Percentiles rank a stretch among this genome's conserved stretches.
These are phyloP conservation scores for Trametes sp. DNA, from an alignment of 1,284 basidiomycete species.

Conservation along the genomic window DNA sequence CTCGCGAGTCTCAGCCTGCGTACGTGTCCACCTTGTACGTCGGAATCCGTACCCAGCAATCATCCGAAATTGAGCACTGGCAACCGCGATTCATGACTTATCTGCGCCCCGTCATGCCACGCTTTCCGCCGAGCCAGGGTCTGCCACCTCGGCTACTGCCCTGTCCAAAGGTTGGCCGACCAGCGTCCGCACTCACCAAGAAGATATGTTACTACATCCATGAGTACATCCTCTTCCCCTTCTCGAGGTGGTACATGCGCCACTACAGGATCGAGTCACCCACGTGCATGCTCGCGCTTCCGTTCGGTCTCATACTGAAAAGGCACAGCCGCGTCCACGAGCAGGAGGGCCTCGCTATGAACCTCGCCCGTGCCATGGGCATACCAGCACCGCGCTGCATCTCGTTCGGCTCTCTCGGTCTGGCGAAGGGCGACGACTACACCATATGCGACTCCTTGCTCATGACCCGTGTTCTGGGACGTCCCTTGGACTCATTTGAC, in stretches of 20 bases:
- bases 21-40: too few relatives aligned
- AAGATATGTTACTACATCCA: constrained; percentile 20
- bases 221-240: constrained; percentile 12
- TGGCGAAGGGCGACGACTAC: too few relatives aligned
- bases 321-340: constrained; percentile 16
- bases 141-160: neutral
- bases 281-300: constrained; percentile 5
- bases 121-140: neutral
- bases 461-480: constrained; percentile 23
- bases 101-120: neutral
- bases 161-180: constrained; percentile 12
- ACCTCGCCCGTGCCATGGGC: constrained; percentile 26
- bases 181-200: constrained; percentile 12
- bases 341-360: constrained; percentile 29
- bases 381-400: constrained; percentile 28
- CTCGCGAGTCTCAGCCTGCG: too few relatives aligned
- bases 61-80: too few relatives aligned
- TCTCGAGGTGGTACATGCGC: neutral
- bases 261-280: neutral
- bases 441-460: constrained; percentile 20
- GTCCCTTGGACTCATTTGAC: constrained; percentile 1
- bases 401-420: constrained; percentile 19
- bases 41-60: too few relatives aligned
- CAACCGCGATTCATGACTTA: neutral
- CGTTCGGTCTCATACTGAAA: constrained; percentile 20